Conservation (phyloP, 2,329 filamentous ascomycete species). For the Ophiosphaerella herpotricha region DNA sequence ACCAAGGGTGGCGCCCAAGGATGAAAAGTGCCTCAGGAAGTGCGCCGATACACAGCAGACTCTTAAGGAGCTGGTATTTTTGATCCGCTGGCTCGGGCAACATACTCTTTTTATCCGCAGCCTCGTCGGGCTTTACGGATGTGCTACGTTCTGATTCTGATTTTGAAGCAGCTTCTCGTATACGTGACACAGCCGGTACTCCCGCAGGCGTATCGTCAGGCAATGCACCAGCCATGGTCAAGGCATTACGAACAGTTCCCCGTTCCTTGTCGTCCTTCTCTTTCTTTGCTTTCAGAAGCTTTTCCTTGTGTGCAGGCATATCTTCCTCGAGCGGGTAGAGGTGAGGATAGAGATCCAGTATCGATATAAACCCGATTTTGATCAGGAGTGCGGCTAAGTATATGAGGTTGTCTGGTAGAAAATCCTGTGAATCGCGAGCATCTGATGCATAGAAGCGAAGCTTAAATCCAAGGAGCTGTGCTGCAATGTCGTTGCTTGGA, state of each 20-base stretch:
- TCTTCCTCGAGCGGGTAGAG: slow-evolving; percentile 82
- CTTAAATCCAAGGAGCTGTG: slow-evolving; percentile 95
- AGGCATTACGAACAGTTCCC: slow-evolving; percentile 75
- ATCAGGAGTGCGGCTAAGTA: slow-evolving; percentile 90
- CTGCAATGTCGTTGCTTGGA: slow-evolving; percentile 85
- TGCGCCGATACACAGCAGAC: slow-evolving; percentile 86
- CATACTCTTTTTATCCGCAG: slow-evolving; percentile 51
- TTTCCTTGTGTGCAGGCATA: slow-evolving; percentile 75
- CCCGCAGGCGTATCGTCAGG: slow-evolving; percentile 74
- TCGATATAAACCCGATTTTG: slow-evolving; percentile 95
- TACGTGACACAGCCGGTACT: slow-evolving; percentile 46
- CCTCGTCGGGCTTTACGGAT: slow-evolving; percentile 48
- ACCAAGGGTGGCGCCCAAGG: slow-evolving; percentile 89
- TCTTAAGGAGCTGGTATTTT: slow-evolving; percentile 82
- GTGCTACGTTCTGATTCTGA: slow-evolving; percentile 52
- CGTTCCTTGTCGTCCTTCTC: slow-evolving; percentile 75
- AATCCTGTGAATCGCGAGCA: slow-evolving; percentile 73
- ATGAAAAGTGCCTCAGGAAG: slow-evolving; percentile 92
- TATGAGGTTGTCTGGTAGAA: slow-evolving; percentile 87
- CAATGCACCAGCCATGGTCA: slow-evolving; percentile 84
- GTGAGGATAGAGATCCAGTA: slow-evolving; percentile 89
- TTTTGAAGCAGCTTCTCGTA: slow-evolving; percentile 60
- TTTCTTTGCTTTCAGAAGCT: slow-evolving; percentile 66
- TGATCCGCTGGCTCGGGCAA: slow-evolving; percentile 80
- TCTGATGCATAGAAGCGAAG: slow-evolving; percentile 89